Evolutionary conservation across 306 rosid species (phyloP).

Genomic region (peach (Prunus persica)): DNA sequence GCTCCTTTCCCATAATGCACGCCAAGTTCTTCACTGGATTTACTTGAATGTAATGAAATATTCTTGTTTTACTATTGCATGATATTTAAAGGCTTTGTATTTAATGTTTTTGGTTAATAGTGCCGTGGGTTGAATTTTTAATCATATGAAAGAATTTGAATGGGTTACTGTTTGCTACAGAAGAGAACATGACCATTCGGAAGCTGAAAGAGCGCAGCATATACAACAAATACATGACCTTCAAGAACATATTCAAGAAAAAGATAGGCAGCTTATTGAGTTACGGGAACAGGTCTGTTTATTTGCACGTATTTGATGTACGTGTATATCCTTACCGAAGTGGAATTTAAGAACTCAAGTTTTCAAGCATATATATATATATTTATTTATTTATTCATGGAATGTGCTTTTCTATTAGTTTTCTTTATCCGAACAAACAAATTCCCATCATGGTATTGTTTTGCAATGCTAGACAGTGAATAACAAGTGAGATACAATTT

Average conservation of each 20-base stretch:
- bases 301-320: constrained; percentile 6
- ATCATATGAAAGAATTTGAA: constrained; percentile 2
- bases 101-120: background rate
- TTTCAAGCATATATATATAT: background rate
- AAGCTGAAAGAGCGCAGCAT: constrained; percentile 95
- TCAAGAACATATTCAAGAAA: constrained; percentile 92
- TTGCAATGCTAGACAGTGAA: background rate
- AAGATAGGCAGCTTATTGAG: constrained; percentile 87
- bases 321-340: constrained; percentile 3
- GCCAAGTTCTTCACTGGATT: background rate
- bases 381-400: too few relatives aligned
- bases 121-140: constrained; percentile 11
- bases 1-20: background rate
- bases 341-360: background rate
- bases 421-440: background rate
- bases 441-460: background rate
- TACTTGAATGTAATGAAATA: background rate
- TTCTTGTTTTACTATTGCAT: background rate
- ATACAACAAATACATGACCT: constrained; percentile 80
- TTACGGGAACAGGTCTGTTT: constrained; percentile 81
- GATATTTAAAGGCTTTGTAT: background rate
- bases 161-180: constrained; percentile 39
- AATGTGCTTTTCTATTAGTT: too few relatives aligned
- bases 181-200: constrained; percentile 93
- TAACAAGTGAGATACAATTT: constrained; percentile 4